phyloP scores from a whole-genome alignment of 2,329 filamentous ascomycete genomes.

The Ceratocystis ficicola region DNA sequence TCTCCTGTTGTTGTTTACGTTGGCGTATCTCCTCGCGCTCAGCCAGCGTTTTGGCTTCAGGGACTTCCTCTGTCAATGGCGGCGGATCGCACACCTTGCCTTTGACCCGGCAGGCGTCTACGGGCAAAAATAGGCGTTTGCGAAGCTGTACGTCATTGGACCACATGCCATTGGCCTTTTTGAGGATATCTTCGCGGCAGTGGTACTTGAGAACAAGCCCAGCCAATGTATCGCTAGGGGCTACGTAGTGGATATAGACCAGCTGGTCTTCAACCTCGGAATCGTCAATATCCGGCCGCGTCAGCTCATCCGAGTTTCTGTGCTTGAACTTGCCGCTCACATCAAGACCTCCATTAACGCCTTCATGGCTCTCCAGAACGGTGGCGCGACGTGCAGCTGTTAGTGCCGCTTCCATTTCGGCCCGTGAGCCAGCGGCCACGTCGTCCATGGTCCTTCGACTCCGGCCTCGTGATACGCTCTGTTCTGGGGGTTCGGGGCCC shows the following conservation, averaged over 20 bases:
- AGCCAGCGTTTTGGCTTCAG: neutral
- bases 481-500: conserved; percentile 39
- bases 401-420: conserved; percentile 42
- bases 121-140: conserved; percentile 69
- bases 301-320: conserved; percentile 54
- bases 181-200: conserved; percentile 69
- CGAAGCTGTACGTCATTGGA: conserved; percentile 82
- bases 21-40: conserved; percentile 17
- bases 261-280: conserved; percentile 61
- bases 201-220: conserved; percentile 84
- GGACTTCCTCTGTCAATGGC: conserved; percentile 23
- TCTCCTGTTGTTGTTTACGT: conserved; percentile 17
- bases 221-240: conserved; percentile 72
- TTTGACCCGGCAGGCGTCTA: conserved; percentile 78
- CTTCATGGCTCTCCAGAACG: conserved; percentile 49
- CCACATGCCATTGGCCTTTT: conserved; percentile 88
- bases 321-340: conserved; percentile 46
- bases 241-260: conserved; percentile 81
- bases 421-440: conserved; percentile 43
- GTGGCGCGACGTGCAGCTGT: conserved; percentile 46
- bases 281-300: conserved; percentile 30
- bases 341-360: conserved; percentile 47
- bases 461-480: conserved; percentile 24
- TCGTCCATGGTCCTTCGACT: conserved; percentile 30
- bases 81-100: conserved; percentile 55